These are phyloP conservation scores for Ploettnerulaceae sp. DNA, from an alignment of 2,329 filamentous ascomycete genomes.

Conservation along the genomic window DNA sequence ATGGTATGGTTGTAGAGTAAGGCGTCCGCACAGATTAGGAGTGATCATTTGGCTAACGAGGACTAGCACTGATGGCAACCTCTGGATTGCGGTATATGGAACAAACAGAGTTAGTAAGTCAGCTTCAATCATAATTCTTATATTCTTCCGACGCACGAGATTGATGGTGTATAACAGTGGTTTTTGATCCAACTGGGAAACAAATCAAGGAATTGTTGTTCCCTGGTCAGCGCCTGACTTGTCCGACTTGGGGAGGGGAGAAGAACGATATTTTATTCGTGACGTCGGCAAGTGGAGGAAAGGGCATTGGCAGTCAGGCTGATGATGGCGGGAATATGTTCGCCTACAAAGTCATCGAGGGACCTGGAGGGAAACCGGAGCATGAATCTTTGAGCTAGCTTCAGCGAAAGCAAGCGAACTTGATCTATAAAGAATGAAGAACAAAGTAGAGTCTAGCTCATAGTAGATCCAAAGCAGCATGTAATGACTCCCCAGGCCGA, in stretches of 20 bases:
- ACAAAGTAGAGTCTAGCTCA: no score
- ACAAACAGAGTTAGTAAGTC: constrained; percentile 32
- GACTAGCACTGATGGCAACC: constrained; percentile 34
- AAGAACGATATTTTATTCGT: constrained; percentile 35
- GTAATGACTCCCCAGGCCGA: no score
- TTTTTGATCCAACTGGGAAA: constrained; percentile 33
- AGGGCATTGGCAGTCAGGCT: constrained; percentile 23
- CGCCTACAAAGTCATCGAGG: constrained; percentile 23
- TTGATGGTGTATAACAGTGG: constrained; percentile 17
- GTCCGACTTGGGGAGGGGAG: constrained; percentile 37
- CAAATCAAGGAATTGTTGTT: constrained; percentile 36
- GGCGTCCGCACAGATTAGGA: constrained; percentile 8
- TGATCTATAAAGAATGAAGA: no score
- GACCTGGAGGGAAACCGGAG: constrained; percentile 32
- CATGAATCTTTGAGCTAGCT: constrained; percentile 34
- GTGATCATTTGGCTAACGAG: neutral
- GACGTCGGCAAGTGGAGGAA: constrained; percentile 28
- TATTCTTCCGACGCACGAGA: neutral
- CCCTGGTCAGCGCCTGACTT: constrained; percentile 34
- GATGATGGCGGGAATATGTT: constrained; percentile 38
- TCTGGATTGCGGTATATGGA: constrained; percentile 37
- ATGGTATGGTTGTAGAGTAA: constrained; percentile 39
- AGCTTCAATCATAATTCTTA: neutral
- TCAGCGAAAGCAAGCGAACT: neutral
- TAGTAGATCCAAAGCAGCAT: no score